A percentile compares a stretch with the other conserved stretches of the same genome.
Evolutionary conservation across 1,284 basidiomycete species (phyloP).

Genomic region (Moesziomyces sp.): DNA sequence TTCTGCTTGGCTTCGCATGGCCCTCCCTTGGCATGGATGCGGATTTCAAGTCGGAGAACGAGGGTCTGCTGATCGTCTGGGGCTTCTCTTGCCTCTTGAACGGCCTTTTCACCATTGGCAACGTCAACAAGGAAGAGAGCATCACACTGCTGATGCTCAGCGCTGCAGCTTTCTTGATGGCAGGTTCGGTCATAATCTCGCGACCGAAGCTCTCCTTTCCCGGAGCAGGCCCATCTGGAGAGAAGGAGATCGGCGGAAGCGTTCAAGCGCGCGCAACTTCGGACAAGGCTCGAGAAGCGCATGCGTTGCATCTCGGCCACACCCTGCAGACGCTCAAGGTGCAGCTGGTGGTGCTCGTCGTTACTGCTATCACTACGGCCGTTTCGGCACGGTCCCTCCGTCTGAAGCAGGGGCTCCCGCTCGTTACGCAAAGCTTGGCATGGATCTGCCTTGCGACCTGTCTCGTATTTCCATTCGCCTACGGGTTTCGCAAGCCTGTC

Average conservation of each 20-base stretch:
- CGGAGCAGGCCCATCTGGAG: not conserved
- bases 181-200: conserved; percentile 22
- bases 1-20: conserved; percentile 77
- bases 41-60: conserved; percentile 57
- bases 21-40: conserved; percentile 37
- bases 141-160: conserved; percentile 45
- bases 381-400: conserved; percentile 76
- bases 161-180: conserved; percentile 37
- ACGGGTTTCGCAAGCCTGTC: conserved; percentile 67
- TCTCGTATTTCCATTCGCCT: conserved; percentile 49
- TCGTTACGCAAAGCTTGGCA: conserved; percentile 74
- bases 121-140: conserved; percentile 80
- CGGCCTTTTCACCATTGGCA: conserved; percentile 77
- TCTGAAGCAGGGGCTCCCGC: conserved; percentile 77
- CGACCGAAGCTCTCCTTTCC: conserved; percentile 37
- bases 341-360: conserved; percentile 70
- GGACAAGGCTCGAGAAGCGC: conserved; percentile 3
- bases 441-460: conserved; percentile 74
- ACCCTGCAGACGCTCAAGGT: conserved; percentile 45
- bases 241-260: not conserved
- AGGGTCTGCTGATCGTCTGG: conserved; percentile 71
- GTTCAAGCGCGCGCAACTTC: not conserved
- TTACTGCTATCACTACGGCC: conserved; percentile 70
- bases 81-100: conserved; percentile 72
- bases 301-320: conserved; percentile 27